Evolutionary conservation across 345 rosid genomes (phyloP), one percentile per base, ranked within the genome.

Genomic region (Carallia brachiata): DNA sequence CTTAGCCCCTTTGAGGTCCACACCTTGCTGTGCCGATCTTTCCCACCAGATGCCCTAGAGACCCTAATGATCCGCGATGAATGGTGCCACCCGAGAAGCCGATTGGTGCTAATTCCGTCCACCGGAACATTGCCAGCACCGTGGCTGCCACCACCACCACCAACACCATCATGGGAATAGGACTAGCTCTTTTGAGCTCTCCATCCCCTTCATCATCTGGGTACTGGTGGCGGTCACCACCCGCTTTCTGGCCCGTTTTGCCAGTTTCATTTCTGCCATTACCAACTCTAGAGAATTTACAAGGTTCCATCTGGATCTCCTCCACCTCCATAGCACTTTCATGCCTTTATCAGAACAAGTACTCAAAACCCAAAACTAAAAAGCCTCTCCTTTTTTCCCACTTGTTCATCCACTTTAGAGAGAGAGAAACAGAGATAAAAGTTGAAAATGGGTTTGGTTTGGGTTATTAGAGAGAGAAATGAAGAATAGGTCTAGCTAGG

Each of bases 21-120:
- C 0, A 95, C 98, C 81, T 95, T 95, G 83, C 99, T 95, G 82
- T 95, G 99, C 62, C 99, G 84, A 78, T 95, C 99, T 81, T 95
- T 95, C 2, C 99, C 99, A 48, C 99, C 98, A 2, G 99, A 88
- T 39, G 99, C 96, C 68, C 98, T 76, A 0, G 99, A 92, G 84
- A 92, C 99, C 93, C 98, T 89, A 81, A 92, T 87, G 54, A 95
- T 95, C 67, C 99, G 70, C 1, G 97, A 91, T 0, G 93, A 86
- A 36, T 84, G 85, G 78, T 70, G 96, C 92, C 92, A 90, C 63
- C 88, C 86, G 6, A 88, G 81, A 34, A 84, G 80, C 23, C 78
- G 68, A 77, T 82, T 82, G 60, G 70, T 68, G 36, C 68, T 75
- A 52, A 52, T 63, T 27, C 34, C 61, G 15, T 39, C 79, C 15